Conservation (phyloP, 2,329 filamentous ascomycete genomes). For the Ophiostoma fasciatum region DNA sequence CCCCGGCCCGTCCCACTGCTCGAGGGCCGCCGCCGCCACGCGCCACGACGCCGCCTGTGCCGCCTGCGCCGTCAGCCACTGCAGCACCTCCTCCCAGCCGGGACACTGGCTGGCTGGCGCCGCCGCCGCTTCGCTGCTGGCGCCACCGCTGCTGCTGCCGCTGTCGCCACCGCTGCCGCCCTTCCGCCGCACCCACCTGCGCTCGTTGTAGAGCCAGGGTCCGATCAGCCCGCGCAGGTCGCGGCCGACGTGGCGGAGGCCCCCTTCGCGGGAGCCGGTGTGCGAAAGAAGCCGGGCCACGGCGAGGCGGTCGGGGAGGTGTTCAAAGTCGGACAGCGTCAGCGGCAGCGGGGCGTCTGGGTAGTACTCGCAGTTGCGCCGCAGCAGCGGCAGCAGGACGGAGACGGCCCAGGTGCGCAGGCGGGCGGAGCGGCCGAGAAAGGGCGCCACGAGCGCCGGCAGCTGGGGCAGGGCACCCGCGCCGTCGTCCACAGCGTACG, state of each 20-base stretch:
- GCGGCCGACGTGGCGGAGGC: slow-evolving; percentile 32
- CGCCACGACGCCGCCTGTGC: slow-evolving; percentile 38
- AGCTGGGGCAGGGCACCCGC: slow-evolving; percentile 58
- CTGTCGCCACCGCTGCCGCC: slow-evolving; percentile 12
- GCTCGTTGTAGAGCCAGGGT: slow-evolving; percentile 57
- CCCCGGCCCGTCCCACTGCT: slow-evolving; percentile 58
- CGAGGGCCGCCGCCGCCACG: slow-evolving; percentile 46
- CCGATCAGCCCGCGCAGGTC: slow-evolving; percentile 55
- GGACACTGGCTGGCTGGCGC: slow-evolving; percentile 32
- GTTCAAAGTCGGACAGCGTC: slow-evolving; percentile 49
- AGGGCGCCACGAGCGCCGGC: slow-evolving; percentile 52
- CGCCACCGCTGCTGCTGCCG: slow-evolving; percentile 13
- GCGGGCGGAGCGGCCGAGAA: slow-evolving; percentile 44
- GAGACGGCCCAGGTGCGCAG: slow-evolving; percentile 56
- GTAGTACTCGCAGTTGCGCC: slow-evolving; percentile 58
- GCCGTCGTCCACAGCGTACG: slow-evolving; percentile 54
- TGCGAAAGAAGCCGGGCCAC: slow-evolving; percentile 46
- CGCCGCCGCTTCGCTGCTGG: neutral
- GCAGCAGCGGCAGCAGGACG: slow-evolving; percentile 50
- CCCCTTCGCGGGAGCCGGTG: slow-evolving; percentile 26
- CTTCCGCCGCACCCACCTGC: slow-evolving; percentile 34
- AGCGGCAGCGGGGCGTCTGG: slow-evolving; percentile 30
- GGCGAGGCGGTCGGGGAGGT: slow-evolving; percentile 41
- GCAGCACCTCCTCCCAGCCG: slow-evolving; percentile 55
- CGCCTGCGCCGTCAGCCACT: slow-evolving; percentile 51